Percentiles rank a stretch among this genome's conserved stretches.
phyloP scores from a whole-genome alignment of 2,329 filamentous ascomycete genomes.

The Fusarium sp. region DNA sequence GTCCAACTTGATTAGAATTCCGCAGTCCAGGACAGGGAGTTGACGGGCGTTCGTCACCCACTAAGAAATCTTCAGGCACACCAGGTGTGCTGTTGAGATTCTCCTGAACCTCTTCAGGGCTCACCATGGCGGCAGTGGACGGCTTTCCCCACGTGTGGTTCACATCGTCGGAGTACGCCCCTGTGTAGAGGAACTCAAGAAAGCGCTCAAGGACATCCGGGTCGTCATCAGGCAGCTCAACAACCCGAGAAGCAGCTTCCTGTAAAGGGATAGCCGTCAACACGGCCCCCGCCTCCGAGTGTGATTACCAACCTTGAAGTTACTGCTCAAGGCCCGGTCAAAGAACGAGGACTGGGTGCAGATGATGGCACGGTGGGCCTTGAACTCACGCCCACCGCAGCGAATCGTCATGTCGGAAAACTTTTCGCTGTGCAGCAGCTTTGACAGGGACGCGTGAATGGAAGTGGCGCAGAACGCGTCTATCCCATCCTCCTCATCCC shows the following conservation, averaged over 20 bases:
- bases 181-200: constrained; percentile 48
- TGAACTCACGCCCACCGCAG: constrained; percentile 47
- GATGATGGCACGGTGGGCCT: constrained; percentile 50
- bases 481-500: not conserved
- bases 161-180: constrained; percentile 29
- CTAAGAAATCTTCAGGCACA: not conserved
- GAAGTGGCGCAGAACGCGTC: constrained; percentile 11
- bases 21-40: not conserved
- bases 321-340: constrained; percentile 40
- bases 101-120: constrained; percentile 7
- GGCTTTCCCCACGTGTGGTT: not conserved
- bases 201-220: constrained; percentile 42
- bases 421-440: constrained; percentile 26
- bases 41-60: not conserved
- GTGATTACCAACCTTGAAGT: constrained; percentile 42
- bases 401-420: constrained; percentile 50
- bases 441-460: not conserved
- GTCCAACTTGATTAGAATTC: not conserved
- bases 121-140: not conserved
- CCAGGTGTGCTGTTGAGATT: constrained; percentile 5
- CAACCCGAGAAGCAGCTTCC: constrained; percentile 26
- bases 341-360: constrained; percentile 52
- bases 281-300: not conserved
- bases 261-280: not conserved
- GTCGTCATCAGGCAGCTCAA: constrained; percentile 48